Percentiles rank a stretch among this genome's conserved stretches.
Evolutionary conservation across 352 stramenopile genomes (phyloP).

Genomic region (Globisporangium perplexum): DNA sequence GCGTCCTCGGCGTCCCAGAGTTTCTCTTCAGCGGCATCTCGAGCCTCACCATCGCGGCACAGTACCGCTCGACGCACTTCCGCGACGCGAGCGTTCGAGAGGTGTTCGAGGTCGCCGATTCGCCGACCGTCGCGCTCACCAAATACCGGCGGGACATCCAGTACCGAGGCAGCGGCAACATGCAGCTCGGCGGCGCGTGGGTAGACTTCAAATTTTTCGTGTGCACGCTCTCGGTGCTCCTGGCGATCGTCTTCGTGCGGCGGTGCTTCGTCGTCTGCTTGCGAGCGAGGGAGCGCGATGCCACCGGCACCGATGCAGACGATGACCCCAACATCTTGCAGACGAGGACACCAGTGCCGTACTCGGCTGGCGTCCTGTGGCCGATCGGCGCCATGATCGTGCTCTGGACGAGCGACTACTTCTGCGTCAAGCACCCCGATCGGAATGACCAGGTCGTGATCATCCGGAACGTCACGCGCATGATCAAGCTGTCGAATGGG

Average conservation of each 20-base stretch:
- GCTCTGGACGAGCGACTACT: conserved; percentile 12
- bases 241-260: neutral
- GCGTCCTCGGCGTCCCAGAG: conserved; percentile 6
- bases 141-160: conserved; percentile 4
- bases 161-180: conserved; percentile 3
- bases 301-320: too few relatives aligned
- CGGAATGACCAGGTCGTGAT: neutral
- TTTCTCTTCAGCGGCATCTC: conserved; percentile 5
- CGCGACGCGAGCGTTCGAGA: conserved; percentile 2
- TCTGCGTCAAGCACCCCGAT: neutral
- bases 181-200: conserved; percentile 3
- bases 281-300: too few relatives aligned
- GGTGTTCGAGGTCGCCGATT: neutral
- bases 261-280: neutral
- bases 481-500: neutral
- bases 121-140: neutral
- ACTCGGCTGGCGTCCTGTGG: conserved; percentile 12
- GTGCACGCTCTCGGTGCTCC: conserved; percentile 1
- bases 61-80: conserved; percentile 6
- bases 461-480: neutral
- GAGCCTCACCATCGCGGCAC: conserved; percentile 5
- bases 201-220: conserved; percentile 10
- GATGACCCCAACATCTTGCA: neutral
- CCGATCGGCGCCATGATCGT: conserved; percentile 9
- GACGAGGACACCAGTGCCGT: conserved; percentile 7